Evolutionary conservation across 140 eudicot species (phyloP), one percentile per base, ranked within the genome.

Genomic region (Anethum foeniculum): DNA sequence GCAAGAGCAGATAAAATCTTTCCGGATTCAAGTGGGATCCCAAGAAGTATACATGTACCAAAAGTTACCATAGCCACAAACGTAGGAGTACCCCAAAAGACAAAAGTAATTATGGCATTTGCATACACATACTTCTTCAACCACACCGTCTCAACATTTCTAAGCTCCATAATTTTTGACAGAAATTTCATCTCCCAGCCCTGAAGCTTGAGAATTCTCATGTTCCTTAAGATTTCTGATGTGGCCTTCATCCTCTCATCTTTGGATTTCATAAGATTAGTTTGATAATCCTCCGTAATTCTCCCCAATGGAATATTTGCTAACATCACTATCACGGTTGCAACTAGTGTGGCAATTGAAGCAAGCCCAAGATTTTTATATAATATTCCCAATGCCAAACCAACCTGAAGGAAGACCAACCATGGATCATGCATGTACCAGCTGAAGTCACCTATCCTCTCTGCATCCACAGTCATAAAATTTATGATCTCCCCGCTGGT

Each of bases 171-270:
- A 73, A 95, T 86, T 84, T 87, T 95, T 0, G 97, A 92, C 84
- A 95, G 81, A 81, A 95, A 95, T 84, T 91, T 92, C 97, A 92
- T 83, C 82, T 95, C 99, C 99, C 97, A 95, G 25, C 97, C 97
- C 76, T 92, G 99, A 67, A 95, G 97, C 80, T 95, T 95, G 46
- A 95, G 90, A 84, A 95, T 95, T 82, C 97, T 88, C 99, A 95
- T 95, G 85, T 92, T 95, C 86, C 96, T 91, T 85, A 95, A 87
- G 76, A 95, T 86, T 77, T 95, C 99, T 8, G 99, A 92, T 8
- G 96, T 95, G 5, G 95, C 91, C 85, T 95, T 95, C 99, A 92
- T 95, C 87, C 99, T 84, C 71, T 77, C 79, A 76, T 95, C 99
- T 79, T 93, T 91, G 0, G 91, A 91, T 82, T 88, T 87, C 98